Percentiles rank a stretch among this genome's conserved stretches.
These are phyloP conservation scores for Diplodia mutila DNA, from an alignment of 2,329 filamentous ascomycete species.

Conservation along the genomic window DNA sequence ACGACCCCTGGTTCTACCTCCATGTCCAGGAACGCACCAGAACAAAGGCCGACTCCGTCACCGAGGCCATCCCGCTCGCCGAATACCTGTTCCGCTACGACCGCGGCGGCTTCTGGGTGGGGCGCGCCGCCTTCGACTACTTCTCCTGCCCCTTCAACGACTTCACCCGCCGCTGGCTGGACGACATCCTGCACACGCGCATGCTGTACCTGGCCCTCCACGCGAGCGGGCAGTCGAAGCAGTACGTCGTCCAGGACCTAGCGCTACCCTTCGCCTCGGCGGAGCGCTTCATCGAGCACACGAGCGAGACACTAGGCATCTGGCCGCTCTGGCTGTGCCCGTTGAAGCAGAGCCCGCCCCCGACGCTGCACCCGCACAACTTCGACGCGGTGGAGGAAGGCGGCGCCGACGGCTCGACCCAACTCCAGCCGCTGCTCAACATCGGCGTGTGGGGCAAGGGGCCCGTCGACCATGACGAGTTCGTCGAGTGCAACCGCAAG, in stretches of 20 bases:
- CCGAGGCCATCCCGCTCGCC: conserved; percentile 62
- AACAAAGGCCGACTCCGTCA: conserved; percentile 29
- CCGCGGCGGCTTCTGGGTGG: conserved; percentile 71
- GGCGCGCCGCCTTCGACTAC: conserved; percentile 60
- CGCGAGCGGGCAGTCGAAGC: conserved; percentile 61
- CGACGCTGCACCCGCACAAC: conserved; percentile 29
- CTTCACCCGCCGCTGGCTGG: conserved; percentile 63
- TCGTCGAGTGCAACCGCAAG: conserved; percentile 60
- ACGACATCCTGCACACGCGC: conserved; percentile 65
- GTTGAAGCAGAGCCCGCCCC: conserved; percentile 35
- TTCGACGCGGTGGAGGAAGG: conserved; percentile 39
- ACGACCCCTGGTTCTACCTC: conserved; percentile 58
- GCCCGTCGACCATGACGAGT: conserved; percentile 32
- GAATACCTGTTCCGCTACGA: conserved; percentile 76
- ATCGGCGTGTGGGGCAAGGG: conserved; percentile 71
- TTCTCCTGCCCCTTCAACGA: conserved; percentile 67
- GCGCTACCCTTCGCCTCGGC: conserved; percentile 49
- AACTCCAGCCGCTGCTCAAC: conserved; percentile 49
- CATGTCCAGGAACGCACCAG: conserved; percentile 37
- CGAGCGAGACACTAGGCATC: conserved; percentile 45
- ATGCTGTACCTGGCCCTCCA: conserved; percentile 70
- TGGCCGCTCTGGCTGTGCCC: conserved; percentile 55
- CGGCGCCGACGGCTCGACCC: background rate
- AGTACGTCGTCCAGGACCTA: conserved; percentile 69
- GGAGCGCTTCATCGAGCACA: conserved; percentile 49